Evolutionary conservation across 1,139 yeast genomes (phyloP).

Genomic region (Yamadazyma triangularis): DNA sequence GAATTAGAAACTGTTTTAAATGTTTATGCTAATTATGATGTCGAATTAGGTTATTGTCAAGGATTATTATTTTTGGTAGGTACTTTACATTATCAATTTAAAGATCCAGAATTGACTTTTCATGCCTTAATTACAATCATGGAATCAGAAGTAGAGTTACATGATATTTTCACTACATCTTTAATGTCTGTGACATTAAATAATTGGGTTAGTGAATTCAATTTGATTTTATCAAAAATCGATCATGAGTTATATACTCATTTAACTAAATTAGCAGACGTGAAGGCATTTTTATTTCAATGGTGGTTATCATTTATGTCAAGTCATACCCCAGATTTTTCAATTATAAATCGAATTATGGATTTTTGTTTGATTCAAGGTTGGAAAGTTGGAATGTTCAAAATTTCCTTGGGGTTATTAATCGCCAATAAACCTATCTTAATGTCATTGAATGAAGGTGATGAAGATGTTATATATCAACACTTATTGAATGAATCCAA

Average conservation of each 20-base stretch:
- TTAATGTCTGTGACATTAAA: slow-evolving; percentile 55
- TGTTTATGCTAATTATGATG: slow-evolving; percentile 65
- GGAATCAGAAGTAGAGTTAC: slow-evolving; percentile 56
- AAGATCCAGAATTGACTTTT: slow-evolving; percentile 44
- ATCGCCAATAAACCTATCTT: slow-evolving; percentile 49
- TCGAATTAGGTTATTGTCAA: slow-evolving; percentile 69
- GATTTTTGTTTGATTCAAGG: slow-evolving; percentile 60
- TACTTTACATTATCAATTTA: slow-evolving; percentile 51
- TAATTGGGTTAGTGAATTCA: slow-evolving; percentile 53
- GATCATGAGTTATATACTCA: slow-evolving; percentile 45
- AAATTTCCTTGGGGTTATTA: slow-evolving; percentile 55
- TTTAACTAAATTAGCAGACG: slow-evolving; percentile 37
- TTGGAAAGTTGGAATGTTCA: slow-evolving; percentile 58
- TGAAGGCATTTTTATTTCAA: slow-evolving; percentile 48
- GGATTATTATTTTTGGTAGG: slow-evolving; percentile 67
- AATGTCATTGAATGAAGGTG: slow-evolving; percentile 42
- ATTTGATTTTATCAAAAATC: slow-evolving; percentile 33
- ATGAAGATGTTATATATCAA: slow-evolving; percentile 60
- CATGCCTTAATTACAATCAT: slow-evolving; percentile 55
- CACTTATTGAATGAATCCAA: slow-evolving; percentile 54
- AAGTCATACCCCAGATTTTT: slow-evolving; percentile 54
- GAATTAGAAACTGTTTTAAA: slow-evolving; percentile 56
- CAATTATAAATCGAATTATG: slow-evolving; percentile 48
- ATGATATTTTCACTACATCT: slow-evolving; percentile 52
- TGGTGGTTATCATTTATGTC: slow-evolving; percentile 69